These are phyloP conservation scores for Colletotrichum sp. DNA, from an alignment of 2,329 filamentous ascomycete genomes.

Conservation along the genomic window DNA sequence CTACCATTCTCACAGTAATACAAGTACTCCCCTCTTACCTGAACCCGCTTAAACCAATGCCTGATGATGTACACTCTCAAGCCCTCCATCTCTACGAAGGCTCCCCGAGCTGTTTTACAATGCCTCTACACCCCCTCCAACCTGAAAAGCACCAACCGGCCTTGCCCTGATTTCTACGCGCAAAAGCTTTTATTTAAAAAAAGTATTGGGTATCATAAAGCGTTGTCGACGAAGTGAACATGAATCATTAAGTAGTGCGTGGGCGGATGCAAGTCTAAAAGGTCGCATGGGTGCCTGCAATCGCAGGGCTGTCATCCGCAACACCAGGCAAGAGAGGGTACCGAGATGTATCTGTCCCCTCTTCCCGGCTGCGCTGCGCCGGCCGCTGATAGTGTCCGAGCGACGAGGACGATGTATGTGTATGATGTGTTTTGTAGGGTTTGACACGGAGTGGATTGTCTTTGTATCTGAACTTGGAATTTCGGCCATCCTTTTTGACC, in stretches of 20 bases:
- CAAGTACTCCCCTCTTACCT: neutral
- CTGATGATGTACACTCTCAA: neutral
- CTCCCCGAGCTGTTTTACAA: neutral
- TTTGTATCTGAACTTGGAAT: slow-evolving; percentile 18
- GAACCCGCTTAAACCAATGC: neutral
- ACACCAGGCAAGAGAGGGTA: neutral
- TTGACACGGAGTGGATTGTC: slow-evolving; percentile 15
- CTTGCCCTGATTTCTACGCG: neutral
- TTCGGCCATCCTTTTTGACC: neutral
- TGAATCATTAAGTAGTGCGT: neutral
- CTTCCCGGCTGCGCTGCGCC: neutral
- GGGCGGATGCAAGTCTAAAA: neutral
- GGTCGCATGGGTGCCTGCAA: neutral
- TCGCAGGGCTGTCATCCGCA: neutral
- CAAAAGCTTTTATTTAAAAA: neutral
- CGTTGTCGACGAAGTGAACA: neutral
- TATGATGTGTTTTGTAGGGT: neutral
- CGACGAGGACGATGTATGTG: neutral
- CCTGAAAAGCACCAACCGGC: neutral
- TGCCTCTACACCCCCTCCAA: neutral
- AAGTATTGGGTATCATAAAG: neutral
- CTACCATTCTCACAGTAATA: neutral
- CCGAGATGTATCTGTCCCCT: neutral
- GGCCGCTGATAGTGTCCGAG: neutral
- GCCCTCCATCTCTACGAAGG: neutral